Evolutionary conservation across 805 yeast species (phyloP).

Genomic region (Isabelozyma gotoi): DNA sequence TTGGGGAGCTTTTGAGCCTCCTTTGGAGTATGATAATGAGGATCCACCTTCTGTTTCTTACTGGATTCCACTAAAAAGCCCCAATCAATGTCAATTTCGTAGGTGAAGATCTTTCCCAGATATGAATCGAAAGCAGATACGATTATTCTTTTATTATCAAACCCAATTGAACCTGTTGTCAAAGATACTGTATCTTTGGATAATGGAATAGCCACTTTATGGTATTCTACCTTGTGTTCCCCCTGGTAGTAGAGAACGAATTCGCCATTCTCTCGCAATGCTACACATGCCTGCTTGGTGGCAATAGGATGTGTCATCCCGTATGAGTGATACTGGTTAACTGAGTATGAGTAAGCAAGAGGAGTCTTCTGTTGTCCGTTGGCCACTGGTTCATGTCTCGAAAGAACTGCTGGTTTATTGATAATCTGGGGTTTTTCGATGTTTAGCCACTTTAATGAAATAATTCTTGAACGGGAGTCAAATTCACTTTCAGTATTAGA

Average conservation of each 20-base stretch:
- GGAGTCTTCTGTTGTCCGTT: conserved; percentile 8
- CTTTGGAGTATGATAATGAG: conserved; percentile 51
- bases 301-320: conserved; percentile 69
- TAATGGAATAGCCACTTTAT: conserved; percentile 30
- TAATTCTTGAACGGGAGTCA: conserved; percentile 12
- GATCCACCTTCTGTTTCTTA: conserved; percentile 43
- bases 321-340: conserved; percentile 55
- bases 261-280: conserved; percentile 62
- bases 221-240: conserved; percentile 59
- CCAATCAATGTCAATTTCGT: conserved; percentile 52
- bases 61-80: conserved; percentile 51
- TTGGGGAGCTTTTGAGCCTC: conserved; percentile 42
- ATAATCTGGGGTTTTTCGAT: conserved; percentile 66
- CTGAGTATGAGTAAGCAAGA: conserved; percentile 49
- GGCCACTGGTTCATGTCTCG: conserved; percentile 9
- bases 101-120: conserved; percentile 39
- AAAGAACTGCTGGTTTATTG: conserved; percentile 55
- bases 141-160: conserved; percentile 46
- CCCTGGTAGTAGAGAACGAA: conserved; percentile 63
- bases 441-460: conserved; percentile 71
- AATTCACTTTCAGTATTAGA: conserved; percentile 6
- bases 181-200: conserved; percentile 21
- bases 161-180: conserved; percentile 53
- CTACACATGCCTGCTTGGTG: conserved; percentile 69
- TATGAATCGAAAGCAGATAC: conserved; percentile 41